Conservation (phyloP, 306 rosid genomes). For the Corylus heterophylla region DNA sequence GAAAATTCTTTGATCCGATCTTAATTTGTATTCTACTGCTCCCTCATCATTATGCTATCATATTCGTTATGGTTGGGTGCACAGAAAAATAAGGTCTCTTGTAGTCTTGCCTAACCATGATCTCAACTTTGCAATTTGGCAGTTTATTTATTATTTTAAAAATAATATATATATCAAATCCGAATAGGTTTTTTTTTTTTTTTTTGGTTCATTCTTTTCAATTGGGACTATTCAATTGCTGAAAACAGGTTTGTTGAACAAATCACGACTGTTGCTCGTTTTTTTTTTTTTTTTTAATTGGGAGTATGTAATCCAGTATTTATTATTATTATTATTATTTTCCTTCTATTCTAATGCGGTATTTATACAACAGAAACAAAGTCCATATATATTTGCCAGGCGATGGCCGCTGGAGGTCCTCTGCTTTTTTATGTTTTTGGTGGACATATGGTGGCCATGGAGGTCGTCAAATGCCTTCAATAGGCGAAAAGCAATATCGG, state of each 20-base stretch:
- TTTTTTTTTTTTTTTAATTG: too few relatives aligned
- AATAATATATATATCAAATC: not conserved
- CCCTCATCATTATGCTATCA: slow-evolving; percentile 21
- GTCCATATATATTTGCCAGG: too few relatives aligned
- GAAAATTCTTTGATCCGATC: slow-evolving; percentile 55
- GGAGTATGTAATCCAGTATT: too few relatives aligned
- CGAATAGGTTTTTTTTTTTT: not conserved
- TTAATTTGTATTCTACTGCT: not conserved
- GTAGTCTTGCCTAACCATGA: not conserved
- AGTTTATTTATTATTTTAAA: not conserved
- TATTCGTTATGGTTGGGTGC: not conserved
- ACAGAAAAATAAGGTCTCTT: not conserved
- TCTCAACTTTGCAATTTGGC: not conserved
- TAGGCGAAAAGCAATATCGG: too few relatives aligned
- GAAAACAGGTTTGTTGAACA: too few relatives aligned
- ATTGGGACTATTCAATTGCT: too few relatives aligned
- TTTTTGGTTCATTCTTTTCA: not conserved
- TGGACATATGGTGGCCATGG: not conserved
- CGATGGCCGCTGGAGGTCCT: too few relatives aligned
- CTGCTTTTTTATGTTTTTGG: too few relatives aligned
- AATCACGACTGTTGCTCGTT: too few relatives aligned
- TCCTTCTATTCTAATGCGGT: too few relatives aligned
- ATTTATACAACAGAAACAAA: too few relatives aligned
- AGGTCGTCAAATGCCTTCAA: not conserved
- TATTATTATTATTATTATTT: too few relatives aligned